Base-by-base conservation (phyloP, 805 yeast genomes). In the Sugiyamaella valdiviana region DNA sequence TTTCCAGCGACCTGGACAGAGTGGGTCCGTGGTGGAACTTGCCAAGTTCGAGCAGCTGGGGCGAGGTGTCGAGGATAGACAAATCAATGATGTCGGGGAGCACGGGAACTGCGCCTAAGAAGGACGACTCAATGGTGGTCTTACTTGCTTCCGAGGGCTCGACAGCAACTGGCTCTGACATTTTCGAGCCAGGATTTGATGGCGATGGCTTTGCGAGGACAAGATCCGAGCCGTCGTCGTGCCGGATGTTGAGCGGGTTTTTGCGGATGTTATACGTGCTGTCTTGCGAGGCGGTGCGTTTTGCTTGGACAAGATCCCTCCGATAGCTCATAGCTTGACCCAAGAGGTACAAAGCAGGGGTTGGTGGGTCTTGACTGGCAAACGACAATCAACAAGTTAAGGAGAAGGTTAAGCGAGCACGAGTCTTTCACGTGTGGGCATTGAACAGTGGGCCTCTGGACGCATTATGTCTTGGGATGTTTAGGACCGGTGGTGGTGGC, bases 231-330 rank as follows among this genome's bases (percentile, higher is more conserved):
- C 69, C 70, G 54, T 66, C 69, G 17, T 20, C 39, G 35, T 60
- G 53, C 29, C 61, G 59, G 20, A 66, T 66, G 39, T 65, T 65
- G 38, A 66, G 50, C 14, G 70, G 70, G 46, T 66, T 65, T 20
- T 51, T 58, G 36, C 64, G 59, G 36, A 65, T 58, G 48, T 48
- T 54, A 43, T 51, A 51, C 14, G 57, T 48, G 44, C 57, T 55
- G 44, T 56, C 61, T 39, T 48, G 50, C 24, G 61, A 55, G 19
- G 46, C 54, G 3, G 62, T 51, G 38, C 57, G 54, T 15, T n/a
- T n/a, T n/a, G 17, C 10, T 6, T 19, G 40, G 9, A 10, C 15
- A 37, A 36, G 37, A 26, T 26, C 3, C 9, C 3, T 12, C 32
- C 32, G 9, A n/a, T n/a, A 10, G 32, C 14, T 7, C 32, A 26